These are phyloP conservation scores for Triticum monococcum DNA, from an alignment of 176 grass and related monocot species.

Conservation along the genomic window DNA sequence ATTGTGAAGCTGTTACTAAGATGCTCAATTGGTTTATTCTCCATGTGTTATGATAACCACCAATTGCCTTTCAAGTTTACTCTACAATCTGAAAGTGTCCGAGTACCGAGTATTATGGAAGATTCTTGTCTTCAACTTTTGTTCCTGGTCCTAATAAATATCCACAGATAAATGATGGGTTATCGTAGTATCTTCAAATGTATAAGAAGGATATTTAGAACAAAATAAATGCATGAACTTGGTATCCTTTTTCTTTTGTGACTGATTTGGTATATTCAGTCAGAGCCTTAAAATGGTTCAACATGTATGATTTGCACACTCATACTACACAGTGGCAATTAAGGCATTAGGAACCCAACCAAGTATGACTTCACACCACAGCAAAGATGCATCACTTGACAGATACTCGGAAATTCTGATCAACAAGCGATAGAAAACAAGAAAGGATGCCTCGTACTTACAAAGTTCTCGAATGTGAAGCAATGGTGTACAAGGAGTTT, in stretches of 20 bases:
- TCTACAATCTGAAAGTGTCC: conserved; percentile 51
- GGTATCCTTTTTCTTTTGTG: neutral
- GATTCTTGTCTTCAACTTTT: conserved; percentile 53
- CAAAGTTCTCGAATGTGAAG: conserved; percentile 25
- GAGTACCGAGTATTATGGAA: conserved; percentile 66
- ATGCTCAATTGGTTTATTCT: conserved; percentile 40
- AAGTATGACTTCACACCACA: neutral
- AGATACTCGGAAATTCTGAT: neutral
- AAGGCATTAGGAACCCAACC: neutral
- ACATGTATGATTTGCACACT: neutral
- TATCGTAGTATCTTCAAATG: conserved; percentile 15
- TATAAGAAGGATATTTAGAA: neutral
- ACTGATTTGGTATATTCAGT: neutral
- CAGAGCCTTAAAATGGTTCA: neutral
- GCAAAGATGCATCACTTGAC: conserved; percentile 1
- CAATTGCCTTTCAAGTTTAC: conserved; percentile 52
- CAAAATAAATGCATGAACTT: neutral
- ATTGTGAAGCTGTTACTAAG: conserved; percentile 38
- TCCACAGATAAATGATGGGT: conserved; percentile 16
- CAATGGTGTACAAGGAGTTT: conserved; percentile 23
- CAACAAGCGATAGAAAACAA: neutral
- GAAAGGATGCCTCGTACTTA: conserved; percentile 13
- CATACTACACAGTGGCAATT: neutral
- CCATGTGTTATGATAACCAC: conserved; percentile 41
- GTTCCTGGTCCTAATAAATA: conserved; percentile 60